Evolutionary conservation across 2,329 filamentous ascomycete species (phyloP).

Genomic region (Tolypocladium paradoxum): DNA sequence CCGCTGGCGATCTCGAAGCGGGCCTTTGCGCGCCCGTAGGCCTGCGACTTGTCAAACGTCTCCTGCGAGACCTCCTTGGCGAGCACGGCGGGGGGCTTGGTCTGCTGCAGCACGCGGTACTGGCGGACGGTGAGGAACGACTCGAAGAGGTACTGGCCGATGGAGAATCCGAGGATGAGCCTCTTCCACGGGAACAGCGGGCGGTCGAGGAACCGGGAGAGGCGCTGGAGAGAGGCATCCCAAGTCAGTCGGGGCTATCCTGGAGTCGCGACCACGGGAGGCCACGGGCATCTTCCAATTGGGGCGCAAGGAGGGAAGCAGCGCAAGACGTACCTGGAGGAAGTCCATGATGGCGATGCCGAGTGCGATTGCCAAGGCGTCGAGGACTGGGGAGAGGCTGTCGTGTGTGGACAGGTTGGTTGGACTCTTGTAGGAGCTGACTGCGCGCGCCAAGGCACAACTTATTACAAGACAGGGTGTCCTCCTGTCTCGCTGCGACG

Average conservation of each 20-base stretch:
- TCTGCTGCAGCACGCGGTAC: constrained; percentile 74
- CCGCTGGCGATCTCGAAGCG: constrained; percentile 74
- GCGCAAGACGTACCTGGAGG: constrained; percentile 26
- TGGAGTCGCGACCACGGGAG: background rate
- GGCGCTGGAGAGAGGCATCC: constrained; percentile 38
- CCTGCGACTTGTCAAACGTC: constrained; percentile 91
- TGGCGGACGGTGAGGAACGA: constrained; percentile 82
- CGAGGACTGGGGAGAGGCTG: background rate
- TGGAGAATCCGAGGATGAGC: constrained; percentile 85
- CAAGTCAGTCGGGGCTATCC: background rate
- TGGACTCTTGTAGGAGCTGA: background rate
- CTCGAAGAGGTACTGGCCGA: constrained; percentile 86
- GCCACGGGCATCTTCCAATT: constrained; percentile 8
- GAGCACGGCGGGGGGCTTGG: constrained; percentile 73
- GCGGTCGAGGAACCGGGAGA: constrained; percentile 79
- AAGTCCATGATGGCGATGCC: constrained; percentile 30
- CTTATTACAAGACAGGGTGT: background rate
- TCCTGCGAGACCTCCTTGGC: constrained; percentile 79
- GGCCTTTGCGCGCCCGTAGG: constrained; percentile 91
- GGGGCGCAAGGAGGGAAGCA: background rate
- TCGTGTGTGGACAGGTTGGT: background rate
- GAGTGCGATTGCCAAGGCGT: constrained; percentile 1
- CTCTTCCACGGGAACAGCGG: constrained; percentile 96
- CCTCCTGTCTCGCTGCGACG: constrained; percentile 2
- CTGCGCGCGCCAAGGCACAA: background rate